Evolutionary conservation across 2,329 filamentous ascomycete genomes (phyloP), one percentile per base, ranked within the genome.

Genomic region (Dactylellina parvicollis): DNA sequence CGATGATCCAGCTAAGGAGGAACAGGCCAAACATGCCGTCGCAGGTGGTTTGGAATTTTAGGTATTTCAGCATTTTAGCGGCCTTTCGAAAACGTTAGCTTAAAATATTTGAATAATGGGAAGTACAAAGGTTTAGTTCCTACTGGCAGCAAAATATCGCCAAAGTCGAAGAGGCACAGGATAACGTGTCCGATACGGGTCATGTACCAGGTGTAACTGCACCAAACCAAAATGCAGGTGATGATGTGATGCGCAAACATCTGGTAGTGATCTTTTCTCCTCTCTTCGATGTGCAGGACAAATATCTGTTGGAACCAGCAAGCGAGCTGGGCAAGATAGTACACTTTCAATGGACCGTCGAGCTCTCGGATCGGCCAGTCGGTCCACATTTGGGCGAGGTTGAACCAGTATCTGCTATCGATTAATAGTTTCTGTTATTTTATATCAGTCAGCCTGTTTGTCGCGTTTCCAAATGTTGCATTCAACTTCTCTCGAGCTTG

Each of bases 201-300:
- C 79, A 92, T 89, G 79, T 94, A 89, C 80, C 96, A 96, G 76
- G 88, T 87, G 80, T 98, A 98, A 76, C 90, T 94, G 30, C 88
- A 86, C 66, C 88, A 88, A 75, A 99, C 88, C 46, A 99, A 87
- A 3, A 85, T 83, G 78, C 89, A 91, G 18, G 95, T 99, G 80
- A 98, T 88, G 79, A 97, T 87, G 82, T 99, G 95, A 81, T 98
- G 95, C 16, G 88, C 89, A 77, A 98, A 88, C 95, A 98, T 98
- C 81, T 98, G 94, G 83, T 88, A 90, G 81, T 97, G 90, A 78
- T 99, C 95, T 83, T 98, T 98, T 78, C 95, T 87, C 76, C 90
- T 88, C 82, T 96, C 91, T 82, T 99, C 95, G 72, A 98, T 92
- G 81, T 97, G 90, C 80, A 98, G 92, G 67, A 97, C 92, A 30